Evolutionary conservation across 495 filamentous ascomycete genomes (phyloP), one percentile per base, ranked within the genome.

Genomic region (Daldinia concentrica): DNA sequence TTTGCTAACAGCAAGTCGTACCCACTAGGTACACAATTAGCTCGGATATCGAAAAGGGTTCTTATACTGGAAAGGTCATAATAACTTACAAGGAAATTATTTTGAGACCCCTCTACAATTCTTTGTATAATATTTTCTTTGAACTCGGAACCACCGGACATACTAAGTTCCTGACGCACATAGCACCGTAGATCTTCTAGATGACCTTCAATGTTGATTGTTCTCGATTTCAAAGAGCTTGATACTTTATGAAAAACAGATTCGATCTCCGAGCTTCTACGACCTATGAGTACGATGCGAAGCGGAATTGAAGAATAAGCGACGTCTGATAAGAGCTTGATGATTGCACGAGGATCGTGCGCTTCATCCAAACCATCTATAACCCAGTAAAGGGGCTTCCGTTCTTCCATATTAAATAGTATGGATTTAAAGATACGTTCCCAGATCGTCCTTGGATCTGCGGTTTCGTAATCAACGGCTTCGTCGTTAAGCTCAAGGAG

Each of bases 281-380:
- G 68, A 4, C 76, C 68, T 0, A 77, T 36, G 3, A 78, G 15
- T 7, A 78, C 14, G 24, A 77, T 52, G 9, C 66, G 51, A 26
- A 81, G 41, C 12, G 64, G 69, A 17, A 79, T 17, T 0, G 50
- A 54, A 7, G 50, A 54, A 1, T 2, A 11, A 15, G 14, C 1
- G 50, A 30, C 4, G 50, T 54, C 50, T 29, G 50, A 54, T 27
- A 54, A n/a, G 24, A 54, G 26, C 30, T 4, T 54, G 1, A 54
- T 0, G 27, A 54, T 54, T n/a, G 24, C 50, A 1, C 50, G 50
- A 54, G 50, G 50, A 30, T 54, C 50, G 22, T 82, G 74, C 0
- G 77, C 71, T 24, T 82, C 80, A 36, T 82, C 79, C 0, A 82
- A 17, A 0, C 76, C 80, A 56, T 82, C 80, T 34, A 82, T 76